These are phyloP conservation scores for Aureobasidium namibiae DNA, from an alignment of 2,329 filamentous ascomycete species.

Conservation along the genomic window DNA sequence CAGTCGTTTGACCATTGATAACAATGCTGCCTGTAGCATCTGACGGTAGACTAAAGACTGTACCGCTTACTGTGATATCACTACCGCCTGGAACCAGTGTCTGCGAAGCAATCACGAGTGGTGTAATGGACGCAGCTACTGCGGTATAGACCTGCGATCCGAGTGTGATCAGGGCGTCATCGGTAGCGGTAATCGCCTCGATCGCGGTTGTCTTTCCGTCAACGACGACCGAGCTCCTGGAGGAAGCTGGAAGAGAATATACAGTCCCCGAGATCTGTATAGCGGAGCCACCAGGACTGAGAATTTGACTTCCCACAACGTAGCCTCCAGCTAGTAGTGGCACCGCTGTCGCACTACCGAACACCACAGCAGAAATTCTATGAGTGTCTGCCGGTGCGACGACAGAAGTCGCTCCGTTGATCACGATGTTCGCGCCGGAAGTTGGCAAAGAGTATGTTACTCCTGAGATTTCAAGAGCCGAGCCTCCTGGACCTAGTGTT, in stretches of 20 bases:
- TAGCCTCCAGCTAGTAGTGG: not conserved
- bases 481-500: not conserved
- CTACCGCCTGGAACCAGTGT: not conserved
- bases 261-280: not conserved
- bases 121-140: not conserved
- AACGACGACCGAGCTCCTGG: not conserved
- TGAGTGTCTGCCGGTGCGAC: not conserved
- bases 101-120: not conserved
- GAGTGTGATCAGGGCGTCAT: not conserved
- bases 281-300: constrained; percentile 1
- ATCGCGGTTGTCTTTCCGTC: not conserved
- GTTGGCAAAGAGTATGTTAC: not conserved
- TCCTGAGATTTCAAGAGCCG: not conserved
- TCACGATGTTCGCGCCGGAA: not conserved
- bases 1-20: not conserved
- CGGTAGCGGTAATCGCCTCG: not conserved
- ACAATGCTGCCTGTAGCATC: not conserved
- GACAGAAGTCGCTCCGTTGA: not conserved
- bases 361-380: not conserved
- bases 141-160: not conserved
- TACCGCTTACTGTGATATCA: not conserved
- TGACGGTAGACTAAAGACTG: not conserved
- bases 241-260: not conserved
- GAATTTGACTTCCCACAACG: not conserved
- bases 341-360: not conserved